A percentile compares a stretch with the other conserved stretches of the same genome.
These are phyloP conservation scores for Fusarium sp. DNA, from an alignment of 2,329 filamentous ascomycete species.

Conservation along the genomic window DNA sequence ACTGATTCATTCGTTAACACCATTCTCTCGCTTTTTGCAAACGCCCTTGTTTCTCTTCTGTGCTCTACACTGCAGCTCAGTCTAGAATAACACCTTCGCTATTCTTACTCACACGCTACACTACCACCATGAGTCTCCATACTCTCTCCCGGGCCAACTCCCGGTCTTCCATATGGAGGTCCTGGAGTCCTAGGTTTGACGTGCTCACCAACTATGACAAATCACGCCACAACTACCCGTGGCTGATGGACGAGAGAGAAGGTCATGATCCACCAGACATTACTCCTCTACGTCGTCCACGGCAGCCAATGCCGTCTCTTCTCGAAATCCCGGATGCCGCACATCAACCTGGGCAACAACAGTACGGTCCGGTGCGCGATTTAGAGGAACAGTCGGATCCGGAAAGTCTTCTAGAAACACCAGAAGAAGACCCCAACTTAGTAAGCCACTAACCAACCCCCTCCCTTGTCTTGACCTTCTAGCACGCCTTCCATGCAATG, in stretches of 20 bases:
- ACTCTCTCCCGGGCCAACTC: constrained; percentile 37
- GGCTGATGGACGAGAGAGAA: constrained; percentile 28
- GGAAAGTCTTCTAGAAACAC: constrained; percentile 5
- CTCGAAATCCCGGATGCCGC: constrained; percentile 13
- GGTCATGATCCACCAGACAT: not conserved
- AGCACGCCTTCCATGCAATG: not conserved
- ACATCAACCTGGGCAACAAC: not conserved
- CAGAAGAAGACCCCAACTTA: constrained; percentile 38
- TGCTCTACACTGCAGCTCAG: not conserved
- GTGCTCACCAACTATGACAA: constrained; percentile 45
- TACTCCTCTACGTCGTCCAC: not conserved
- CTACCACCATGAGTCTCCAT: constrained; percentile 14
- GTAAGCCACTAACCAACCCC: constrained; percentile 14
- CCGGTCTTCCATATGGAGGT: constrained; percentile 45
- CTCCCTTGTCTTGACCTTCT: not conserved
- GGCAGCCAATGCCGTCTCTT: constrained; percentile 20
- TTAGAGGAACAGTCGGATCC: constrained; percentile 18
- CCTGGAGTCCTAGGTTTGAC: constrained; percentile 42
- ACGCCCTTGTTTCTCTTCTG: not conserved
- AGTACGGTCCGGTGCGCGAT: constrained; percentile 1
- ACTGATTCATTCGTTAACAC: constrained; percentile 11
- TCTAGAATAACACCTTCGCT: constrained; percentile 3
- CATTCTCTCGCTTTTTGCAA: not conserved
- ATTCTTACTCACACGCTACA: not conserved
- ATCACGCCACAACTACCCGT: constrained; percentile 46